Base-by-base conservation (phyloP, 2,329 filamentous ascomycete species). In the Pseudopithomyces maydicus region DNA sequence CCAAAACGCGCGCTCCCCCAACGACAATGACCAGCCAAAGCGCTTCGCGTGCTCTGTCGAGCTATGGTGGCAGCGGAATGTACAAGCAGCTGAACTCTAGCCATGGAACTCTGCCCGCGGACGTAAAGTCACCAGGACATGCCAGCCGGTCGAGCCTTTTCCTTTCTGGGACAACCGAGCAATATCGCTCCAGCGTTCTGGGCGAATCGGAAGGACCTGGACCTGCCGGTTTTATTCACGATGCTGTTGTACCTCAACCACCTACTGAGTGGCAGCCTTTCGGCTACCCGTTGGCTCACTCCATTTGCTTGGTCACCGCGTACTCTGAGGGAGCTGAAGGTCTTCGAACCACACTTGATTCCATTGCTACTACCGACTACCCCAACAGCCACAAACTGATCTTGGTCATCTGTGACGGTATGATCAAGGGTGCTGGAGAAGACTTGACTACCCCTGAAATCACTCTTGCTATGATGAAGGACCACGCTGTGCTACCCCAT, bases 361-460 rank as follows among this genome's bases (percentile, higher is more conserved):
- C 95, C 0, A 90, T 99, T 73, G 95, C 94, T 48, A 96, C 91
- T 78, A 99, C 95, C 2, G 96, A 99, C 76, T 99, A 99, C 69
- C 95, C 95, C 48, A 99, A 99, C 83, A 98, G 94, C 76, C 96
- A 99, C 84, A 99, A 99, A 79, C 87, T 93, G 26, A 95, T 99
- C 67, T 84, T 99, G 58, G 91, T 97, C 68, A 91, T 99, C 68
- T 99, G 95, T 78, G 95, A 99, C 75, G 95, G 95, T 78, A 86
- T 98, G 72, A 97, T 99, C 82, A 97, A 97, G 80, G 96, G 96
- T 65, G 86, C 96, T 70, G 95, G 96, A 47, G 95, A 99, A 78
- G 80, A 83, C 8, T 80, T 90, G 68, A 90, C 92, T 3, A 99
- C 95, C 0, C 95, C 95, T 0, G 95, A 99, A 12, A 91, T 96